Base-by-base conservation (phyloP, 257 asterid genomes). In the Forsythia viridissima region DNA sequence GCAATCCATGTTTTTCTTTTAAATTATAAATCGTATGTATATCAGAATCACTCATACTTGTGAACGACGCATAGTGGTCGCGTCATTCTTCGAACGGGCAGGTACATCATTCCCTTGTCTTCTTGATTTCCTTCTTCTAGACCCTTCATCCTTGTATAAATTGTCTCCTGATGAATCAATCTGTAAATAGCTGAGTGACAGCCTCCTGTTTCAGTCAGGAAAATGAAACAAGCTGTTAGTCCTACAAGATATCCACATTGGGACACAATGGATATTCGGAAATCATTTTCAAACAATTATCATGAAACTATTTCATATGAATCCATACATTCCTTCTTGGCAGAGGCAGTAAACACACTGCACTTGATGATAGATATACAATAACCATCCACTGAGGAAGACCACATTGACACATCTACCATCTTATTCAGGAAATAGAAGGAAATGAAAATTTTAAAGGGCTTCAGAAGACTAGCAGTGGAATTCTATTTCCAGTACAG, bases 101-200 rank as follows among this genome's bases (percentile, higher is more conserved):
- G 88, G 84, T 83, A 75, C 80, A 41, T 90, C 93, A 86, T 76
- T 77, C 76, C 82, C 91, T 59, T 84, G 86, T 80, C 86, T 91
- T 88, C 90, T 90, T 76, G 92, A 75, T 86, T 82, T 91, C 86
- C 94, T 86, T 87, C 93, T 85, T 88, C 92, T 87, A 65, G 90
- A 83, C 73, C 93, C 84, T 82, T 90, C 97, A 57, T 87, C 96
- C 87, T 80, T 87, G 82, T 85, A 83, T 63, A 55, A 38, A 83
- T 85, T 87, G 82, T 77, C 82, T 78, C 91, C 88, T 46, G 86
- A 82, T 74, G 95, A 88, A 75, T 91, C 97, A 81, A 78, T 85
- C 69, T 91, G 94, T 75, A 87, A 79, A 87, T 86, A 84, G 80
- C 88, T 89, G 80, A 89, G 91, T 77, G 89, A 81, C 70, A 95